Evolutionary conservation across 2,329 filamentous ascomycete genomes (phyloP).

Genomic region (Aspergillus sclerotialis): DNA sequence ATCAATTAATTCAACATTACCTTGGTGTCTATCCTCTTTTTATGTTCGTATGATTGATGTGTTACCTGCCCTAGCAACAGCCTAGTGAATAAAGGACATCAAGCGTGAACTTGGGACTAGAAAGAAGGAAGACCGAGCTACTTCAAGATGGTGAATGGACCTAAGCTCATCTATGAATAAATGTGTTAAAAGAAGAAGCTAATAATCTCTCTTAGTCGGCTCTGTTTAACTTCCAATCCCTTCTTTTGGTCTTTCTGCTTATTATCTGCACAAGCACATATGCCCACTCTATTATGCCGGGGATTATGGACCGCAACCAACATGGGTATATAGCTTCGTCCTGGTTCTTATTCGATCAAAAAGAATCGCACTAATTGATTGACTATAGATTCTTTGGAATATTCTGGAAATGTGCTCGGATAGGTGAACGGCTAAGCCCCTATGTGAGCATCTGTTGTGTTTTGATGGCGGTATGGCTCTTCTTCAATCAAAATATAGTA

Average conservation of each 20-base stretch:
- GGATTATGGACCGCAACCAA: slow-evolving; percentile 88
- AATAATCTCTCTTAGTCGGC: slow-evolving; percentile 58
- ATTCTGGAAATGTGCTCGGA: slow-evolving; percentile 91
- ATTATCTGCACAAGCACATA: slow-evolving; percentile 95
- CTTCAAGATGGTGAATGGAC: slow-evolving; percentile 25
- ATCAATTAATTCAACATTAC: no score
- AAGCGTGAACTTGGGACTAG: slow-evolving; percentile 1
- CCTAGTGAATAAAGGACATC: background rate
- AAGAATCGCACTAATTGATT: slow-evolving; percentile 3
- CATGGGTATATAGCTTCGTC: slow-evolving; percentile 58
- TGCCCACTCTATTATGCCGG: slow-evolving; percentile 80
- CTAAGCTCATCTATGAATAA: background rate
- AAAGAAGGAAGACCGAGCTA: slow-evolving; percentile 3
- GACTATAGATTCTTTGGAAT: slow-evolving; percentile 63
- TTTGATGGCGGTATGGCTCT: slow-evolving; percentile 72
- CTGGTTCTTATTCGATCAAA: background rate
- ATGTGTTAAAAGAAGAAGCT: background rate
- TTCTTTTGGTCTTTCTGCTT: slow-evolving; percentile 87
- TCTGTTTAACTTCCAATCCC: slow-evolving; percentile 97
- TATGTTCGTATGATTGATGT: no score
- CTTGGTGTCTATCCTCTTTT: no score
- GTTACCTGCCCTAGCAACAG: no score
- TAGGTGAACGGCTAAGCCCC: slow-evolving; percentile 88
- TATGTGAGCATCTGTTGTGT: slow-evolving; percentile 94
- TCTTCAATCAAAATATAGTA: background rate